Conservation (phyloP, 139 green algal genomes). For the Auxenochlorella pyrenoidosa region DNA sequence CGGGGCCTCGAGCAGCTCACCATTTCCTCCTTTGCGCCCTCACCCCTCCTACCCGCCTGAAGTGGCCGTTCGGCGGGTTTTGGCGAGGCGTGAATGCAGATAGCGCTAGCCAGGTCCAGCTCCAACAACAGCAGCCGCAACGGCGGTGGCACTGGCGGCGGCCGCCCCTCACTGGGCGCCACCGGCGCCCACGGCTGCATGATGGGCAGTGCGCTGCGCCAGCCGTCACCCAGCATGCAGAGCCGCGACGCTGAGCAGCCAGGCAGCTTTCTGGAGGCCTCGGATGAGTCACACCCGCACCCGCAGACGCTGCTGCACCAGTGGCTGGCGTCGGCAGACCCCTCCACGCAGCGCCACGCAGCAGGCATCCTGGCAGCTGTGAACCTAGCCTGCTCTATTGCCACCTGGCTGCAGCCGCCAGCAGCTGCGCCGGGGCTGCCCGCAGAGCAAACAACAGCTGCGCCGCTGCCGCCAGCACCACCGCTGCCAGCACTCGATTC, state of each 20-base stretch:
- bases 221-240: neutral
- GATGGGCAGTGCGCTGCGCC: neutral
- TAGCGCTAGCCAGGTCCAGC: neutral
- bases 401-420: neutral
- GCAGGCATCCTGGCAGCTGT: neutral
- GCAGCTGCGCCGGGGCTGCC: no score
- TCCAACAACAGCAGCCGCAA: neutral
- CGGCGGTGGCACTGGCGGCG: neutral
- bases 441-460: neutral
- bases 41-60: no score
- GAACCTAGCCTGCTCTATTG: conserved; percentile 1
- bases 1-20: no score
- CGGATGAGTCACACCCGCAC: neutral
- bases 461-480: no score
- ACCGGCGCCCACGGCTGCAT: neutral
- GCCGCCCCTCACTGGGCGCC: neutral
- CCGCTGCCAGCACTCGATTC: no score
- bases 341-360: neutral
- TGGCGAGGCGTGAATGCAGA: no score
- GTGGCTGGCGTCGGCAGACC: neutral
- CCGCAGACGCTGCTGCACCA: neutral
- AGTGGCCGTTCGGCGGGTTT: neutral
- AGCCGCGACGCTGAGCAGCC: neutral
- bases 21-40: no score
- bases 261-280: neutral